Evolutionary conservation across 2,329 filamentous ascomycete genomes (phyloP).

Genomic region (Aspergillus terreus): DNA sequence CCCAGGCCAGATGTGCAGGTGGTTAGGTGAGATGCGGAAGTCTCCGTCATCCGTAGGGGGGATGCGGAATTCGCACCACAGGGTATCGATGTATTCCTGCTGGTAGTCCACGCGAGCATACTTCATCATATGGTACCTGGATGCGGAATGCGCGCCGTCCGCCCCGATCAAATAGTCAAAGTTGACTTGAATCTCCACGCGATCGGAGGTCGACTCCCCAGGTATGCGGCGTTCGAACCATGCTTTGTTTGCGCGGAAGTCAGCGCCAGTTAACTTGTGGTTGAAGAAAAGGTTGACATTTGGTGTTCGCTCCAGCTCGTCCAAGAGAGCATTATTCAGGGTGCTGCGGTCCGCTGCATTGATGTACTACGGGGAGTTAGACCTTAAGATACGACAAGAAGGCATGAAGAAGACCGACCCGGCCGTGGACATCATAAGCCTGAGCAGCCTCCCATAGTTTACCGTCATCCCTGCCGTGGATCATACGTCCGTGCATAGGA

Average conservation of each 20-base stretch:
- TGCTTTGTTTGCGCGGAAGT: conserved; percentile 73
- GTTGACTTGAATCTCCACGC: conserved; percentile 74
- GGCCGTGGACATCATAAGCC: conserved; percentile 82
- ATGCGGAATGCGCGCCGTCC: conserved; percentile 89
- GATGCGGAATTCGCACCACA: conserved; percentile 96
- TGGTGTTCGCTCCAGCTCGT: conserved; percentile 75
- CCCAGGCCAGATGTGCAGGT: conserved; percentile 96
- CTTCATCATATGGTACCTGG: conserved; percentile 94
- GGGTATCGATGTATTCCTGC: conserved; percentile 91
- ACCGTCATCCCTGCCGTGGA: conserved; percentile 70
- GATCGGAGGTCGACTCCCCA: conserved; percentile 32
- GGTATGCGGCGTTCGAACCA: conserved; percentile 70
- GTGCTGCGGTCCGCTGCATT: conserved; percentile 79
- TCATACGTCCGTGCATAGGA: conserved; percentile 95
- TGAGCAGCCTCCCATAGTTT: conserved; percentile 74
- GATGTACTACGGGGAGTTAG: conserved; percentile 58
- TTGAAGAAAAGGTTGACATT: conserved; percentile 93
- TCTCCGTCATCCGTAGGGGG: conserved; percentile 49
- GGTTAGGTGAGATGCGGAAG: conserved; percentile 84
- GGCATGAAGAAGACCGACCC: conserved; percentile 53
- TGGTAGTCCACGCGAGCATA: conserved; percentile 84
- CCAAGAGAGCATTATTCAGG: conserved; percentile 78
- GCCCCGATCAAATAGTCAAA: conserved; percentile 94
- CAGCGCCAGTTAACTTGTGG: conserved; percentile 86
- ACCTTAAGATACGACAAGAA: background rate